Evolutionary conservation across 164 flowering plant species (phyloP).

Genomic region (Stephania yunnanensis): DNA sequence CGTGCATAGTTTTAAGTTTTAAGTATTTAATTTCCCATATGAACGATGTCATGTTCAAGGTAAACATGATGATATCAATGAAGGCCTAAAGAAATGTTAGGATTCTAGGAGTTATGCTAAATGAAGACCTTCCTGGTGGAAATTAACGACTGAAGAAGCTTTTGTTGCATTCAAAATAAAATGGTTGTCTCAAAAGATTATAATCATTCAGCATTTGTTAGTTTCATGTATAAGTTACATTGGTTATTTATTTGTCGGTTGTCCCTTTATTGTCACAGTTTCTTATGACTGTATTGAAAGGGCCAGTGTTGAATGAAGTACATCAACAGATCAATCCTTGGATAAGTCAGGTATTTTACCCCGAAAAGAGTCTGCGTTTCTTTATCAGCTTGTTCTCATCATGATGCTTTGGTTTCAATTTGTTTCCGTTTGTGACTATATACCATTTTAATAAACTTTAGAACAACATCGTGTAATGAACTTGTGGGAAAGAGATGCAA

Average conservation of each 20-base stretch:
- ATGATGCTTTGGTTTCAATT: background rate
- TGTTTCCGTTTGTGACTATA: background rate
- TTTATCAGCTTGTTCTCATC: background rate
- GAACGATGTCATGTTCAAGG: background rate
- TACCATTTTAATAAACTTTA: background rate
- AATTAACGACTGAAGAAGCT: background rate
- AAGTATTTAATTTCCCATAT: background rate
- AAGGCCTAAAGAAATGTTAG: background rate
- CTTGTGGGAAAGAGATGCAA: background rate
- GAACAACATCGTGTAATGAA: background rate
- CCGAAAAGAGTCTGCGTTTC: background rate
- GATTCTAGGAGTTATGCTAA: background rate
- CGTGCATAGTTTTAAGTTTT: background rate
- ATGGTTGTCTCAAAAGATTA: background rate
- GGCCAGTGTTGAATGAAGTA: slow-evolving; percentile 79
- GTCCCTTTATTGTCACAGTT: slow-evolving; percentile 35
- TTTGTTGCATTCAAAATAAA: background rate
- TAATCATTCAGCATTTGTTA: background rate
- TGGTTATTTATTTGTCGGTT: background rate
- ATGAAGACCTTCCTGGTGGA: background rate
- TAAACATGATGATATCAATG: background rate
- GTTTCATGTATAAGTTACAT: background rate
- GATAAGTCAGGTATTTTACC: slow-evolving; percentile 68
- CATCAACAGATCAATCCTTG: slow-evolving; percentile 71
- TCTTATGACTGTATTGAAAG: slow-evolving; percentile 54